phyloP scores from a whole-genome alignment of 2,329 filamentous ascomycete genomes.

The Phoma herbarum region DNA sequence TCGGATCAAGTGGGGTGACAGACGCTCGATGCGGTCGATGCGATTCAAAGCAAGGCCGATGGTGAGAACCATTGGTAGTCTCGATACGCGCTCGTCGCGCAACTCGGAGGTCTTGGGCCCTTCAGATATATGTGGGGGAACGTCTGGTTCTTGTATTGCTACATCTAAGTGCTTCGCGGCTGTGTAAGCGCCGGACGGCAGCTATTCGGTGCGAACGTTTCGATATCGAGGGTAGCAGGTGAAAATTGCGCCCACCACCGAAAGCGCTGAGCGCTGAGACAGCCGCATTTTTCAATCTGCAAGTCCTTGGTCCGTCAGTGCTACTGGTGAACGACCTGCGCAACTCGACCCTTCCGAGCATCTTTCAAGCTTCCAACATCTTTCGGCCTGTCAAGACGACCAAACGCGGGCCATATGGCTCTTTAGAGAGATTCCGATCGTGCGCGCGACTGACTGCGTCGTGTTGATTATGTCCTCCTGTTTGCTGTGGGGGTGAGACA shows the following conservation, averaged over 20 bases:
- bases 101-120: slow-evolving; percentile 20
- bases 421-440: not conserved
- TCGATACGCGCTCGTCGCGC: slow-evolving; percentile 25
- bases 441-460: not conserved
- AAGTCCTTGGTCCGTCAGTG: slow-evolving; percentile 31
- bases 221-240: slow-evolving; percentile 24
- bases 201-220: slow-evolving; percentile 25
- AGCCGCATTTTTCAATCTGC: slow-evolving; percentile 19
- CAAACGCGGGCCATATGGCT: too few relatives aligned
- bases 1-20: slow-evolving; percentile 12
- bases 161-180: slow-evolving; percentile 37
- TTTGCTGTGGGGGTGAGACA: slow-evolving; percentile 26
- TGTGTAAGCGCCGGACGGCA: slow-evolving; percentile 34
- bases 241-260: slow-evolving; percentile 9
- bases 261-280: slow-evolving; percentile 10
- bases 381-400: not conserved
- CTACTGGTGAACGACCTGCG: slow-evolving; percentile 16
- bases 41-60: slow-evolving; percentile 21
- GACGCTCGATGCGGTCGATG: slow-evolving; percentile 24
- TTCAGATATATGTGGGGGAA: slow-evolving; percentile 11
- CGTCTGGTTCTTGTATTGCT: slow-evolving; percentile 42
- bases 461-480: slow-evolving; percentile 8
- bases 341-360: slow-evolving; percentile 2
- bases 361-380: not conserved
- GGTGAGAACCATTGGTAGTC: slow-evolving; percentile 19